phyloP scores from a whole-genome alignment of 768 basidiomycete genomes.

The Cantharellus cinnabarinus region DNA sequence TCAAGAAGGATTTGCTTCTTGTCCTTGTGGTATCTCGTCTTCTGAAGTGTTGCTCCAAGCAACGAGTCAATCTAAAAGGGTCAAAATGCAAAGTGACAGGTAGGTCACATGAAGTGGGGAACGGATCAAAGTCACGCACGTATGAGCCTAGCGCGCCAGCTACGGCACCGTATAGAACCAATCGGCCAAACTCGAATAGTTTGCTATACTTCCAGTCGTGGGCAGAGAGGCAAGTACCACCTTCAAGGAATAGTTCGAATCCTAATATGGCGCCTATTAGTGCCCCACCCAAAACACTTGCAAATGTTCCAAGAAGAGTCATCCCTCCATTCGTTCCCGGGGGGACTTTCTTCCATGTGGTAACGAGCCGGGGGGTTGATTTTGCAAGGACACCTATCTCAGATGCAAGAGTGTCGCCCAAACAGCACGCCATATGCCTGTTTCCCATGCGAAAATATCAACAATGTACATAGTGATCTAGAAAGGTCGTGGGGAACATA shows the following conservation, averaged over 20 bases:
- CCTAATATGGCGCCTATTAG: constrained; percentile 48
- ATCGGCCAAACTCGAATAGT: constrained; percentile 18
- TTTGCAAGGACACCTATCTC: constrained; percentile 76
- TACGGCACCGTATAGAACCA: constrained; percentile 38
- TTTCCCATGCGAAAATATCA: not conserved
- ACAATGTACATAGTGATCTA: not conserved
- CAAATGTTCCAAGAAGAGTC: constrained; percentile 50
- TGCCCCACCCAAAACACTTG: constrained; percentile 51
- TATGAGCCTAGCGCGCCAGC: constrained; percentile 66
- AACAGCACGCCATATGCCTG: constrained; percentile 74
- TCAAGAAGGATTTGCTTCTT: constrained; percentile 48
- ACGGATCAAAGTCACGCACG: constrained; percentile 18
- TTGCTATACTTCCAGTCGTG: constrained; percentile 12
- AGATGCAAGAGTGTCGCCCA: constrained; percentile 84
- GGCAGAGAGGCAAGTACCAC: constrained; percentile 25
- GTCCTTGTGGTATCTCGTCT: constrained; percentile 46
- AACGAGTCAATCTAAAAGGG: constrained; percentile 55
- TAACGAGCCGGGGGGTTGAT: constrained; percentile 51
- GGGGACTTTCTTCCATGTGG: constrained; percentile 53
- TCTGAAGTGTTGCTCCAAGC: constrained; percentile 72
- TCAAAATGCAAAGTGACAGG: not conserved
- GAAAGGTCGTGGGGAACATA: constrained; percentile 17
- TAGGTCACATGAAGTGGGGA: not conserved
- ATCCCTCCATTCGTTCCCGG: constrained; percentile 85
- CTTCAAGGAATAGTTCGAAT: constrained; percentile 39